phyloP scores from a whole-genome alignment of 768 basidiomycete genomes.

The Hortiboletus flavorubellus region DNA sequence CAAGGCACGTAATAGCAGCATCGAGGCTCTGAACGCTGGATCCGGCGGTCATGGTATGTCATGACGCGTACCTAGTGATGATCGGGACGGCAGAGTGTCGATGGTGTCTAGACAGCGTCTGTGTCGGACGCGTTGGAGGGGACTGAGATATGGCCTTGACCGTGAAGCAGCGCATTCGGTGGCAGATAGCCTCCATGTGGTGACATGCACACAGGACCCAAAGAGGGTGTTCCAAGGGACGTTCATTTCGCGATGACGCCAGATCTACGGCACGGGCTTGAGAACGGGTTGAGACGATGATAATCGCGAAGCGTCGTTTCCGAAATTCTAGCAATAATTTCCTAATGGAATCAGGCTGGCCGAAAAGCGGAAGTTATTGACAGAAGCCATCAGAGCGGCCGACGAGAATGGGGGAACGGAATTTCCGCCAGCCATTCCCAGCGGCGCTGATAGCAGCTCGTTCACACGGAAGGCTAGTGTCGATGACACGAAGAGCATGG shows the following conservation, averaged over 20 bases:
- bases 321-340: constrained; percentile 6
- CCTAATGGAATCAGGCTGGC: constrained; percentile 11
- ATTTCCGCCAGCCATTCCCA: constrained; percentile 19
- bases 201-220: constrained; percentile 10
- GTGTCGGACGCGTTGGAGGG: constrained; percentile 1
- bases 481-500: constrained; percentile 14
- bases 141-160: constrained; percentile 1
- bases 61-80: constrained; percentile 1
- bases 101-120: constrained; percentile 3
- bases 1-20: constrained; percentile 9
- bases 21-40: not conserved
- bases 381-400: constrained; percentile 6
- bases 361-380: constrained; percentile 11
- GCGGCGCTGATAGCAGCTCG: not conserved
- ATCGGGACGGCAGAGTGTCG: constrained; percentile 2
- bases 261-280: constrained; percentile 17
- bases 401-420: constrained; percentile 12
- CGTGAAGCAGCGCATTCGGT: constrained; percentile 1
- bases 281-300: constrained; percentile 11
- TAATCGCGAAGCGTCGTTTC: constrained; percentile 16
- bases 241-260: constrained; percentile 14
- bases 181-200: constrained; percentile 12
- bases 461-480: constrained; percentile 16
- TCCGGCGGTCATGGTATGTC: constrained; percentile 8
- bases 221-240: constrained; percentile 11